Base-by-base conservation (phyloP, 176 grass and related monocot genomes). In the Neostapfia colusana region DNA sequence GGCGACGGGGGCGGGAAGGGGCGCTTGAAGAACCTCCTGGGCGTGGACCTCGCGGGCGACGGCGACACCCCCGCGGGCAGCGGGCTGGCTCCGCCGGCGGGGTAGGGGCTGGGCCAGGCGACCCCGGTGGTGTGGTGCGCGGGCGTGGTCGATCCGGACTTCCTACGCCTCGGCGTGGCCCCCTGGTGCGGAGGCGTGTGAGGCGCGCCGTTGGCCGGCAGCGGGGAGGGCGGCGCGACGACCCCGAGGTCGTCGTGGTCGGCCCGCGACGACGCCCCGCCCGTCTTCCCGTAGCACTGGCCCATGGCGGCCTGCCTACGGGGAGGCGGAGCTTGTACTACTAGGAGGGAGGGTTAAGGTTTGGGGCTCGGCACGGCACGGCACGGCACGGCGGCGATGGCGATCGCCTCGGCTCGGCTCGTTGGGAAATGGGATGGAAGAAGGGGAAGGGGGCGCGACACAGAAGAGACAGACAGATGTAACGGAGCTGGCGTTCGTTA, bases 1-100 rank as follows among this genome's bases (percentile, higher is more conserved):
- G 95, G 95, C 6, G 95, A 99, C 0, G 95, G 95, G 44, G 95
- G 95, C 84, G 95, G 91, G 77, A 99, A 99, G 14, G 95, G 91
- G 5, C 92, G 73, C 59, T 93, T 90, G 80, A 99, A 90, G 73
- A 99, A 99, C 62, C 95, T n/a, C 73, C 91, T 34, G 1, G 95
- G 95, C 37, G 95, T 99, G 25, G 91, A 95, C 77, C 95, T 80
- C 6, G 87, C 89, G 1, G 95, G 95, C 24, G 95, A 99, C 2
- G 95, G 95, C 53, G 91, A 86, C 38, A 99, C 87, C 28, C 91
- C 95, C 2, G 87, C 45, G 3, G 95, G 89, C 10, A 99, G 83
- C 17, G 95, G 95, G 65, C 89, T 94, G 3, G 78, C 27, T 2
- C 86, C 71, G 3, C 89, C 82, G 0, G 84, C 51, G 1, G 86